phyloP scores from a whole-genome alignment of 2,329 filamentous ascomycete genomes.

The Ophiocordyceps unilateralis region DNA sequence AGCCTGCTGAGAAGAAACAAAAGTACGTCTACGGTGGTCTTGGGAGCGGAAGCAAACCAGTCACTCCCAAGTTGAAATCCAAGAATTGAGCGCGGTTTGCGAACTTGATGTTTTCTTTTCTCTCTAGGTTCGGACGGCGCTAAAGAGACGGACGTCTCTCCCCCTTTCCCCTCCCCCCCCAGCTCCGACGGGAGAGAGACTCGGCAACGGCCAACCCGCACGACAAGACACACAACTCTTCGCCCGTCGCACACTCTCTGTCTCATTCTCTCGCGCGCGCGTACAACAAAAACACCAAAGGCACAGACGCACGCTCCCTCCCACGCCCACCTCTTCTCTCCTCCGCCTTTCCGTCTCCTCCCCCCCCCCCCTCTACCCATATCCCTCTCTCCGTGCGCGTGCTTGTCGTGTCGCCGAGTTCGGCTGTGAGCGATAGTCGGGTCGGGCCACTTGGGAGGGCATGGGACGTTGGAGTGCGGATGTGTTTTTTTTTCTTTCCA shows the following conservation, averaged over 20 bases:
- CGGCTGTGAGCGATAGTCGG: constrained; percentile 9
- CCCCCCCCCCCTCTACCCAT: neutral
- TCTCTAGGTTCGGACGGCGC: constrained; percentile 93
- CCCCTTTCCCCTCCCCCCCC: constrained; percentile 1
- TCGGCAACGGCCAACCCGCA: neutral
- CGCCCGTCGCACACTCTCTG: constrained; percentile 1
- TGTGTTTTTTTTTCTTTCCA: neutral
- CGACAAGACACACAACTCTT: neutral
- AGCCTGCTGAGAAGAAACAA: constrained; percentile 99
- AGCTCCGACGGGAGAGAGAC: constrained; percentile 1
- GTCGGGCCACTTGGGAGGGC: constrained; percentile 12
- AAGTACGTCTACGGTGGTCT: constrained; percentile 82
- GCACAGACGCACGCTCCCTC: neutral
- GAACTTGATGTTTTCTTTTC: constrained; percentile 37
- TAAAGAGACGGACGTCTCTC: constrained; percentile 29
- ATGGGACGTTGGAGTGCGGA: constrained; percentile 7
- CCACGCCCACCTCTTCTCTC: neutral
- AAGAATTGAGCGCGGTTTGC: constrained; percentile 23
- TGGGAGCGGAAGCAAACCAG: constrained; percentile 29
- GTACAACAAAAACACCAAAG: neutral
- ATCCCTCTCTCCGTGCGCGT: constrained; percentile 6
- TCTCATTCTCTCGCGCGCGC: constrained; percentile 1
- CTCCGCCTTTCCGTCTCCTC: neutral
- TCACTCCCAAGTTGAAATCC: constrained; percentile 8
- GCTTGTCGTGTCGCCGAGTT: constrained; percentile 10